These are phyloP conservation scores for Russula sp. DNA, from an alignment of 768 basidiomycete species.

Conservation along the genomic window DNA sequence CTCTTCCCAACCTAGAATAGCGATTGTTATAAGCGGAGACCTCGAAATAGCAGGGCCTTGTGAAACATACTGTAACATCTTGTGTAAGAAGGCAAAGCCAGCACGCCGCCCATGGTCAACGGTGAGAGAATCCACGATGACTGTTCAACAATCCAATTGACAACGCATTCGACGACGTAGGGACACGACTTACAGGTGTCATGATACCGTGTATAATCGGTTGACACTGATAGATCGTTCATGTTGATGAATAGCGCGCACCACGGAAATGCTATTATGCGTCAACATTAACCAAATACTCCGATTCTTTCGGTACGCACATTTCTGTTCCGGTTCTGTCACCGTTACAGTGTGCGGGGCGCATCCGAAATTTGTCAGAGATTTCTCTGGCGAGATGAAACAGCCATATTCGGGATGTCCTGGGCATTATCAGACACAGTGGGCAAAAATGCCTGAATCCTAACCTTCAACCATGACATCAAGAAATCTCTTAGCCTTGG, in stretches of 20 bases:
- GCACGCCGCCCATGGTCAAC: slow-evolving; percentile 63
- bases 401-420: slow-evolving; percentile 96
- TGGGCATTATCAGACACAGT: slow-evolving; percentile 31
- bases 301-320: slow-evolving; percentile 21
- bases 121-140: slow-evolving; percentile 63
- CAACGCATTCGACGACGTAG: neutral
- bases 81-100: slow-evolving; percentile 61
- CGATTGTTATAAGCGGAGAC: neutral
- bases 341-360: slow-evolving; percentile 52
- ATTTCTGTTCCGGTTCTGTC: slow-evolving; percentile 46
- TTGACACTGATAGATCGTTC: slow-evolving; percentile 68
- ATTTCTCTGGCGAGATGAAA: slow-evolving; percentile 85
- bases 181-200: slow-evolving; percentile 49
- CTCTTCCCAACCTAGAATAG: slow-evolving; percentile 57
- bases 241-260: slow-evolving; percentile 85
- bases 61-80: slow-evolving; percentile 68
- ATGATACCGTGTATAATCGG: slow-evolving; percentile 72
- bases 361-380: slow-evolving; percentile 80
- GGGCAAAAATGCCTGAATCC: slow-evolving; percentile 9
- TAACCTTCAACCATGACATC: slow-evolving; percentile 70
- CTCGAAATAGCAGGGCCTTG: neutral
- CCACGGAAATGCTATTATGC: slow-evolving; percentile 77
- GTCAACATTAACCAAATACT: neutral
- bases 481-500: slow-evolving; percentile 66
- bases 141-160: slow-evolving; percentile 40